Conservation (phyloP, 2,329 filamentous ascomycete genomes). For the Ramichloridium luteum region DNA sequence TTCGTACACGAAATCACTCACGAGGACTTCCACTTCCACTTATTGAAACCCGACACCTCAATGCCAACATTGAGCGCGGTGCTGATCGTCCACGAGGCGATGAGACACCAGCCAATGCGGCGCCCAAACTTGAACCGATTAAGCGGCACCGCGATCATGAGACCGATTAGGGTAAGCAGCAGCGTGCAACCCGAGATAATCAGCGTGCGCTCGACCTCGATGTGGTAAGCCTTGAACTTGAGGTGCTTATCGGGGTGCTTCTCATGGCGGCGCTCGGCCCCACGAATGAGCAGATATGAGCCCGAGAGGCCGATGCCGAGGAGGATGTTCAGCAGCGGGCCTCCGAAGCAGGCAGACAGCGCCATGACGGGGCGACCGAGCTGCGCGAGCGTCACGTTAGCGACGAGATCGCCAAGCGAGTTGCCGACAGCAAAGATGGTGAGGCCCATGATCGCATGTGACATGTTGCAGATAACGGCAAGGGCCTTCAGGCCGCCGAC, state of each 20-base stretch:
- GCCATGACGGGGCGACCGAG: slow-evolving; percentile 97
- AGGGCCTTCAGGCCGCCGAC: slow-evolving; percentile 89
- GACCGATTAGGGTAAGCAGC: slow-evolving; percentile 61
- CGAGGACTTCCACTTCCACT: slow-evolving; percentile 2
- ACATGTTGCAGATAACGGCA: slow-evolving; percentile 83
- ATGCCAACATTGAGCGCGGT: slow-evolving; percentile 71
- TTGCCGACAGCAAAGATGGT: slow-evolving; percentile 97
- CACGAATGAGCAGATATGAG: slow-evolving; percentile 69
- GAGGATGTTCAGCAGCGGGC: slow-evolving; percentile 93
- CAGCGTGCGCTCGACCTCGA: slow-evolving; percentile 73
- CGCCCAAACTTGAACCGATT: slow-evolving; percentile 79
- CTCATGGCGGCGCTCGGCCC: slow-evolving; percentile 51
- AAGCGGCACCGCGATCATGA: slow-evolving; percentile 70
- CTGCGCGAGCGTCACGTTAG: slow-evolving; percentile 84
- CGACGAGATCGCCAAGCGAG: slow-evolving; percentile 84
- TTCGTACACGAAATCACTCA: no score
- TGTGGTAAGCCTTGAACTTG: slow-evolving; percentile 63
- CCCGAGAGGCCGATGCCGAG: slow-evolving; percentile 89
- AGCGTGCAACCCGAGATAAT: slow-evolving; percentile 77
- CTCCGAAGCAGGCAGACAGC: slow-evolving; percentile 87
- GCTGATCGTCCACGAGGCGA: slow-evolving; percentile 68
- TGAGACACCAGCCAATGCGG: slow-evolving; percentile 67
- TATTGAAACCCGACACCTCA: slow-evolving; percentile 44
- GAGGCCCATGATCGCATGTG: slow-evolving; percentile 83
- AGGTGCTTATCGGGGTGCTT: slow-evolving; percentile 55